Evolutionary conservation across 139 green algal species (phyloP), one percentile per base, ranked within the genome.

Genomic region (Nannochloris sp.): DNA sequence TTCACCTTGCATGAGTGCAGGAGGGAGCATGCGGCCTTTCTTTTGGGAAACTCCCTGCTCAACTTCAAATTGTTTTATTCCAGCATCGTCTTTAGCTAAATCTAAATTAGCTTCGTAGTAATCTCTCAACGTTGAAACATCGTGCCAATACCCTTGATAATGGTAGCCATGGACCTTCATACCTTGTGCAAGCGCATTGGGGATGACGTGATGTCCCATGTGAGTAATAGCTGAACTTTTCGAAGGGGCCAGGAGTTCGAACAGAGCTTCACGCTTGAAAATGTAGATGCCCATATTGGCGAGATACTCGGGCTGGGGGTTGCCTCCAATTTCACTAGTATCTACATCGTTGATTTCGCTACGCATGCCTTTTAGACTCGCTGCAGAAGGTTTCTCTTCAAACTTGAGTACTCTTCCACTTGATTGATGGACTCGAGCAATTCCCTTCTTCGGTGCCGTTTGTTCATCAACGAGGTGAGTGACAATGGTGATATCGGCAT

Each of bases 231-330:
- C 79, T 77, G 60, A 56, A 70, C 4, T 68, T 38, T 57, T 74
- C 58, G 74, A 78, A 78, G 68, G 81, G 25, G 42, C 67, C 53
- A 71, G 61, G 37, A 78, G 65, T 25, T 54, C 55, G 58, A 78
- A 73, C 31, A 78, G 51, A 24, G 71, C 71, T 63, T 74, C 67
- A n/a, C 78, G 62, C 70, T 79, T 87, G 80, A 89, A 88, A 25
- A 90, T 70, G 67, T 92, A 92, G 74, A 95, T 87, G 33, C 88
- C 88, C 88, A 95, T 95, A 66, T 74, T 85, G 13, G 86, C 88
- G 64, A 90, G 80, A 78, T 73, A 92, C 35, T 70, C 44, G n/a
- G n/a, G n/a, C n/a, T n/a, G n/a, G n/a, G n/a, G n/a, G 15, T 7
- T 51, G 25, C 29, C 25, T 1, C 59, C 59, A 13, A 10, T 25